A percentile compares a stretch with the other conserved stretches of the same genome.
These are phyloP conservation scores for Aquilaria sinensis DNA, from an alignment of 345 rosid genomes.

Conservation along the genomic window DNA sequence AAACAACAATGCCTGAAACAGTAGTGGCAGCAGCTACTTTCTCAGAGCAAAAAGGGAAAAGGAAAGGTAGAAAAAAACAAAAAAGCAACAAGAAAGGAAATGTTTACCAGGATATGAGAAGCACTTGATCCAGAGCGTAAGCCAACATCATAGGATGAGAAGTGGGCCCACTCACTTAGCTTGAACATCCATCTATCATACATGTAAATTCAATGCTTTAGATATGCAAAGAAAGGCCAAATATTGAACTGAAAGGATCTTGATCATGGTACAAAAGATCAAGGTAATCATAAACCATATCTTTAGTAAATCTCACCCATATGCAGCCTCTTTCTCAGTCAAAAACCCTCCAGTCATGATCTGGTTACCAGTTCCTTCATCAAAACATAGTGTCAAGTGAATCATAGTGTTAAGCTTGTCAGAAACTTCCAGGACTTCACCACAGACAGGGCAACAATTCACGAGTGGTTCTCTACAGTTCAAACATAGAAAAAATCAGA, in stretches of 20 bases:
- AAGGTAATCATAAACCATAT: neutral
- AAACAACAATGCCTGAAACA: neutral
- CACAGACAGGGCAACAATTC: conserved; percentile 85
- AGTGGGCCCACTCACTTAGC: conserved; percentile 92
- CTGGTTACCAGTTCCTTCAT: conserved; percentile 95
- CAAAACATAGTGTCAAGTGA: conserved; percentile 89
- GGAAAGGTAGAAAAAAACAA: neutral
- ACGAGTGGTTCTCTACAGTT: conserved; percentile 68
- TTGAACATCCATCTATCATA: conserved; percentile 81
- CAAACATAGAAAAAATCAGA: conserved; percentile 6
- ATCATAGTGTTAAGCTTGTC: conserved; percentile 79
- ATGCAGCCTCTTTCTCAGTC: conserved; percentile 90
- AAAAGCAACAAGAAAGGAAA: conserved; percentile 7
- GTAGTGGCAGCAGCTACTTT: too few relatives aligned
- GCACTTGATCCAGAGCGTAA: conserved; percentile 84
- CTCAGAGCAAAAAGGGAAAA: neutral
- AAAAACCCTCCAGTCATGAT: conserved; percentile 93
- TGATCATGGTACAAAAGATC: neutral
- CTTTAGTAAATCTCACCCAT: conserved; percentile 48
- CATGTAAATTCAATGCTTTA: conserved; percentile 3
- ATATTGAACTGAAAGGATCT: conserved; percentile 3
- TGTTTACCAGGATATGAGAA: conserved; percentile 80
- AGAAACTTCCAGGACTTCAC: conserved; percentile 61
- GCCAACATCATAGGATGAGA: conserved; percentile 84
- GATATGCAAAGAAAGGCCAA: neutral